phyloP scores from a whole-genome alignment of 139 green algal genomes.

The Picochlorum sp. region DNA sequence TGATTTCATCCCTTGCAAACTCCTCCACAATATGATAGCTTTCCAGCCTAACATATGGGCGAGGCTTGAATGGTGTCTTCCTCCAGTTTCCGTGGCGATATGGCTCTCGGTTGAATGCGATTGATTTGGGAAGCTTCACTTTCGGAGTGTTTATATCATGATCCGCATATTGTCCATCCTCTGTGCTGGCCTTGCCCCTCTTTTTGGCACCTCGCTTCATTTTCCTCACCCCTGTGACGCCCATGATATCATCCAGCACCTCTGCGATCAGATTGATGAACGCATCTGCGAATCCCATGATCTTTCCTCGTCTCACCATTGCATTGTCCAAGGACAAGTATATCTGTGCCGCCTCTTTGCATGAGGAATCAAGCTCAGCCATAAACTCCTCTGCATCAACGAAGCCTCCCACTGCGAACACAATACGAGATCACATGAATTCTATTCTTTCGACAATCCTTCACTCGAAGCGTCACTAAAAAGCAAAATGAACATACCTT shows the following conservation, averaged over 20 bases:
- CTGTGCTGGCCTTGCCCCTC: background rate
- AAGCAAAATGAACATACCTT: background rate
- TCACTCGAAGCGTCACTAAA: background rate
- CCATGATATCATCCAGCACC: slow-evolving; percentile 13
- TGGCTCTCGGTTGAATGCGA: slow-evolving; percentile 45
- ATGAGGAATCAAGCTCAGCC: slow-evolving; percentile 5
- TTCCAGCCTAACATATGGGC: slow-evolving; percentile 39
- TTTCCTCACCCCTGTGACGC: background rate
- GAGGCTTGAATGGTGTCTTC: slow-evolving; percentile 34
- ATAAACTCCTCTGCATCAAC: slow-evolving; percentile 23
- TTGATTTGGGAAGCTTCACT: slow-evolving; percentile 16
- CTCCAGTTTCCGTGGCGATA: slow-evolving; percentile 53
- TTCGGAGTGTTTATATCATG: background rate
- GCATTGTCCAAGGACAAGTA: slow-evolving; percentile 14
- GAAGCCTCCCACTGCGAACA: slow-evolving; percentile 2
- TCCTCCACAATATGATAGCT: slow-evolving; percentile 50
- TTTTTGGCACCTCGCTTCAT: background rate
- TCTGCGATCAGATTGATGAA: slow-evolving; percentile 20
- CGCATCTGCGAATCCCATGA: slow-evolving; percentile 13
- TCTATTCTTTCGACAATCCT: background rate
- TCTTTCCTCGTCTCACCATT: slow-evolving; percentile 20
- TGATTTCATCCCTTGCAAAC: slow-evolving; percentile 25
- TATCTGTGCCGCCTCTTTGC: slow-evolving; percentile 13
- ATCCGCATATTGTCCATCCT: background rate
- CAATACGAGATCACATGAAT: background rate